These are phyloP conservation scores for Chrysosporium queenslandicum DNA, from an alignment of 2,329 filamentous ascomycete genomes.

Conservation along the genomic window DNA sequence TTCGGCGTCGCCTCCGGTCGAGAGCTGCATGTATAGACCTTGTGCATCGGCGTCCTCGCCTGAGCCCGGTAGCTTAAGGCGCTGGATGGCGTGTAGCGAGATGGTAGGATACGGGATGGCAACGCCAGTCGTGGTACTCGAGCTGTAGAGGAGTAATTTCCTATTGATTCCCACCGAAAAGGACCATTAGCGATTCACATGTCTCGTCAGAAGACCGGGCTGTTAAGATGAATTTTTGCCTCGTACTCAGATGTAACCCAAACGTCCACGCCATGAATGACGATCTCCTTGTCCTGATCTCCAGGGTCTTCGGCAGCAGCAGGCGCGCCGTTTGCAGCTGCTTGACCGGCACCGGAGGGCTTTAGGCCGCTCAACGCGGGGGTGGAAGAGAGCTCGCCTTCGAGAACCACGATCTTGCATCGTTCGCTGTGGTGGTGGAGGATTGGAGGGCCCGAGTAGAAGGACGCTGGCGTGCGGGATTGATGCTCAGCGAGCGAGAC, in stretches of 20 bases:
- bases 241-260: slow-evolving; percentile 43
- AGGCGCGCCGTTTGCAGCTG: slow-evolving; percentile 1
- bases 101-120: slow-evolving; percentile 42
- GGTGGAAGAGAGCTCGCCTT: slow-evolving; percentile 31
- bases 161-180: slow-evolving; percentile 22
- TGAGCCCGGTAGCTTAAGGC: slow-evolving; percentile 29
- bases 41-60: slow-evolving; percentile 27
- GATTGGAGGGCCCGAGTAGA: slow-evolving; percentile 39
- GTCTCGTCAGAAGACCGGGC: neutral
- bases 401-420: slow-evolving; percentile 37
- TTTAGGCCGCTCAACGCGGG: slow-evolving; percentile 28
- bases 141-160: slow-evolving; percentile 37
- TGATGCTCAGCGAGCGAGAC: slow-evolving; percentile 38
- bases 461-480: slow-evolving; percentile 40
- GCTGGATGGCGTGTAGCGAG: slow-evolving; percentile 41
- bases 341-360: slow-evolving; percentile 15
- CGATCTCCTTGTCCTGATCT: slow-evolving; percentile 26
- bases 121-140: slow-evolving; percentile 29
- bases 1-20: slow-evolving; percentile 22
- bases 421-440: slow-evolving; percentile 39
- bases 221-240: neutral
- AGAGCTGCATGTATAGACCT: slow-evolving; percentile 42
- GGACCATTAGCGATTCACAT: slow-evolving; percentile 8
- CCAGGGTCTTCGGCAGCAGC: slow-evolving; percentile 5
- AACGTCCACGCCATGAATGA: slow-evolving; percentile 34